Evolutionary conservation across 192 early-diverging fungal species (phyloP).

Genomic region (Helicostylum pulchrum): DNA sequence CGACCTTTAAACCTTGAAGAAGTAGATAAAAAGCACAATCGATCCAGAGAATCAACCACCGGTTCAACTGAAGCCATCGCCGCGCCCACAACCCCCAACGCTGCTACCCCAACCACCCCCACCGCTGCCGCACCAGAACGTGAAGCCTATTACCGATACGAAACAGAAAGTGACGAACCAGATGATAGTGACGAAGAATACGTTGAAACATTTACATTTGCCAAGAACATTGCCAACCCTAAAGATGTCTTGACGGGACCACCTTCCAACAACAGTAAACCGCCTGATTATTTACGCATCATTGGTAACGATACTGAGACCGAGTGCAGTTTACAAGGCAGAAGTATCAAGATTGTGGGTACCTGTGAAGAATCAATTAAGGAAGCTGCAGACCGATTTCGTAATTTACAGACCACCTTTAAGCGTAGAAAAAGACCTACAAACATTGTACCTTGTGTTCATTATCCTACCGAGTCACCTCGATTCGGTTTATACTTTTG

Average conservation of each 20-base stretch:
- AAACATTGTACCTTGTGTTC: constrained; percentile 3
- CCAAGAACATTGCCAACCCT: constrained; percentile 23
- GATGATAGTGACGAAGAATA: constrained; percentile 12
- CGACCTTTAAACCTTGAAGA: too few relatives aligned
- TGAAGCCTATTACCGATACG: not conserved
- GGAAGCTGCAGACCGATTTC: constrained; percentile 16
- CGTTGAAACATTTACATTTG: constrained; percentile 14
- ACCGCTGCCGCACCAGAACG: too few relatives aligned
- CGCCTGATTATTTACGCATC: constrained; percentile 12
- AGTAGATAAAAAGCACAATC: too few relatives aligned
- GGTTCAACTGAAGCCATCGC: too few relatives aligned
- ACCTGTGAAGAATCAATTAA: constrained; percentile 8
- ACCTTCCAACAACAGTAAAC: not conserved
- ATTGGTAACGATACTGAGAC: constrained; percentile 25
- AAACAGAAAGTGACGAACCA: not conserved
- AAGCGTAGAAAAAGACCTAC: not conserved
- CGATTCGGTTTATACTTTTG: not conserved
- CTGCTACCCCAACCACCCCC: too few relatives aligned
- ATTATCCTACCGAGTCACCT: constrained; percentile 2
- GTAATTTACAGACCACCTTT: constrained; percentile 14
- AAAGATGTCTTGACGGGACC: constrained; percentile 7
- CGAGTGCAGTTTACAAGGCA: constrained; percentile 9
- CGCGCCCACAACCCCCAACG: too few relatives aligned
- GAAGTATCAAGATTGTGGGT: constrained; percentile 13
- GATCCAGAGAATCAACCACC: too few relatives aligned